Evolutionary conservation across 2,329 filamentous ascomycete species (phyloP).

Genomic region (Tolypocladium sp.): DNA sequence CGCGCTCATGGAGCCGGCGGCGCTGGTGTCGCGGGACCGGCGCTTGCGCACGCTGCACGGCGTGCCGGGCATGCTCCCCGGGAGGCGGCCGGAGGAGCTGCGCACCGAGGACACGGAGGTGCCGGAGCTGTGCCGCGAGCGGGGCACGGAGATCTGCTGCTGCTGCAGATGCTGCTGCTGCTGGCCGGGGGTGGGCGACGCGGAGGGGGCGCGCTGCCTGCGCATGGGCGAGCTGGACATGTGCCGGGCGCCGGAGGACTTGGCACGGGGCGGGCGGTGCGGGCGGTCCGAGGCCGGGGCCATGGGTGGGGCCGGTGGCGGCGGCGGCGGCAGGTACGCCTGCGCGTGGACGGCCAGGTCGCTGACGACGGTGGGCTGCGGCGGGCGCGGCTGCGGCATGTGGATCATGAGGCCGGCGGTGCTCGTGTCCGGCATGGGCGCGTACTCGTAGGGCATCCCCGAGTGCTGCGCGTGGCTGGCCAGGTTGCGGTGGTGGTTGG

Average conservation of each 20-base stretch:
- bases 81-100: slow-evolving; percentile 24
- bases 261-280: slow-evolving; percentile 40
- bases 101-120: slow-evolving; percentile 24
- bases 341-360: slow-evolving; percentile 23
- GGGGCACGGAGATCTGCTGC: slow-evolving; percentile 7
- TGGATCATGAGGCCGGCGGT: slow-evolving; percentile 41
- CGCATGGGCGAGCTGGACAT: slow-evolving; percentile 29
- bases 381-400: slow-evolving; percentile 36
- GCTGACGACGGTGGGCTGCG: slow-evolving; percentile 25
- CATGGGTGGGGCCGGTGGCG: slow-evolving; percentile 12
- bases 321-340: slow-evolving; percentile 24
- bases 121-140: slow-evolving; percentile 29
- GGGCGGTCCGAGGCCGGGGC: slow-evolving; percentile 23
- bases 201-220: slow-evolving; percentile 30
- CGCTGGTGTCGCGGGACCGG: slow-evolving; percentile 24
- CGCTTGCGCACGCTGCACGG: slow-evolving; percentile 30
- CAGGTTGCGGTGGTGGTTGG: slow-evolving; percentile 26
- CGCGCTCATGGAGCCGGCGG: background rate
- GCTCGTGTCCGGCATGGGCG: slow-evolving; percentile 18
- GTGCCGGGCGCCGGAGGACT: slow-evolving; percentile 44
- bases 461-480: slow-evolving; percentile 30
- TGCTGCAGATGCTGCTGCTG: slow-evolving; percentile 3
- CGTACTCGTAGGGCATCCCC: slow-evolving; percentile 31
- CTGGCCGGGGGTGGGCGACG: slow-evolving; percentile 29
- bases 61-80: slow-evolving; percentile 26